These are phyloP conservation scores for Penicillium psychrofluorescens DNA, from an alignment of 495 filamentous ascomycete species.

Conservation along the genomic window DNA sequence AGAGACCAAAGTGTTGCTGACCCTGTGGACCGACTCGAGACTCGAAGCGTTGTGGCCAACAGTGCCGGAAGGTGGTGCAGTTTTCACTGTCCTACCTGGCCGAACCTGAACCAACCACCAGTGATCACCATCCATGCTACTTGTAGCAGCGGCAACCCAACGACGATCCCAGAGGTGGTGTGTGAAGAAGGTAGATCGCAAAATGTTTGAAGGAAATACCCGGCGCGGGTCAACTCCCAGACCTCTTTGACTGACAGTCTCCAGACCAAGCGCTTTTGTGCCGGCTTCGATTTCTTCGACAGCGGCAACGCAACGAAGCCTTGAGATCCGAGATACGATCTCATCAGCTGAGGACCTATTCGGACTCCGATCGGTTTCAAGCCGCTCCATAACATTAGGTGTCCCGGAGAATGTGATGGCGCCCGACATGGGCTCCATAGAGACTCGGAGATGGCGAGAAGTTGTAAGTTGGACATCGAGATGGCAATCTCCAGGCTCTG, in stretches of 20 bases:
- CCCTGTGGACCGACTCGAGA: constrained; percentile 18
- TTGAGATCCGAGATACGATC: constrained; percentile 42
- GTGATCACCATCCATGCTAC: constrained; percentile 64
- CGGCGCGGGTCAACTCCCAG: constrained; percentile 51
- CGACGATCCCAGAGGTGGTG: constrained; percentile 52
- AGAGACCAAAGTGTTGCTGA: constrained; percentile 20
- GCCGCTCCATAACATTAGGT: constrained; percentile 38
- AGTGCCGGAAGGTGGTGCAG: constrained; percentile 1
- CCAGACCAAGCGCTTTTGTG: constrained; percentile 56
- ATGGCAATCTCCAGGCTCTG: constrained; percentile 56
- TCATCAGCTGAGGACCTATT: constrained; percentile 47
- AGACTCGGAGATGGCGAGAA: constrained; percentile 47
- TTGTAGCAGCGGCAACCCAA: constrained; percentile 63
- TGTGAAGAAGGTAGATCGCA: constrained; percentile 57
- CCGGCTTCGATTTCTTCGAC: constrained; percentile 57
- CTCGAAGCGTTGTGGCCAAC: constrained; percentile 1
- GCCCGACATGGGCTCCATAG: constrained; percentile 59
- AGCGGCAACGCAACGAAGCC: constrained; percentile 49
- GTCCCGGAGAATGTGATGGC: constrained; percentile 28
- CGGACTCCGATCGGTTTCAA: constrained; percentile 27
- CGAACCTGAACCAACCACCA: constrained; percentile 67
- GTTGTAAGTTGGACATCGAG: constrained; percentile 62
- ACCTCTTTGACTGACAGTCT: constrained; percentile 43
- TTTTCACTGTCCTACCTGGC: constrained; percentile 7
- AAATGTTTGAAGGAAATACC: constrained; percentile 52